Percentiles rank a stretch among this genome's conserved stretches.
Evolutionary conservation across 768 basidiomycete genomes (phyloP).

Genomic region (Gymnopilus dilepis): DNA sequence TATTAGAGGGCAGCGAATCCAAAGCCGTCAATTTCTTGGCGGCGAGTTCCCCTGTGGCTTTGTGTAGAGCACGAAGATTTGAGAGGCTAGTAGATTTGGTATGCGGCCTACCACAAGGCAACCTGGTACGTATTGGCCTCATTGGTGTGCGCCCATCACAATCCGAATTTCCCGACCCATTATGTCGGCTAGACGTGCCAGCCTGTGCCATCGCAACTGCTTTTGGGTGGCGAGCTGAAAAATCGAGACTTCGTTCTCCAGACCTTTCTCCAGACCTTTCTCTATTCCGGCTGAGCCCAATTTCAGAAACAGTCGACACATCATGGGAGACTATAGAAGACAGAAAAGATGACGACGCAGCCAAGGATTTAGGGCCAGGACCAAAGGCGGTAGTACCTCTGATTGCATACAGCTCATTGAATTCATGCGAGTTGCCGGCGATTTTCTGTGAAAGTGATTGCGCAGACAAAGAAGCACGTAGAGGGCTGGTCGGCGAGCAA

Average conservation of each 20-base stretch:
- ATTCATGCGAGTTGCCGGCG: neutral
- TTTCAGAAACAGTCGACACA: slow-evolving; percentile 9
- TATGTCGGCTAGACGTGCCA: neutral
- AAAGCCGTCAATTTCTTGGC: neutral
- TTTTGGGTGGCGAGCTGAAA: neutral
- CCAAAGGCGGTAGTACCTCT: neutral
- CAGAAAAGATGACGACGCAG: neutral
- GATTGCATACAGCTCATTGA: slow-evolving; percentile 3
- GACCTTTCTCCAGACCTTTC: neutral
- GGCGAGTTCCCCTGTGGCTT: neutral
- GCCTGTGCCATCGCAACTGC: neutral
- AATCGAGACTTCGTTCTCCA: neutral
- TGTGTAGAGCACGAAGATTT: neutral
- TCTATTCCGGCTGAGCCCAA: slow-evolving; percentile 15
- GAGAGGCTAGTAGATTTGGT: slow-evolving; percentile 16
- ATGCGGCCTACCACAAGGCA: slow-evolving; percentile 9
- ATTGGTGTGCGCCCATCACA: slow-evolving; percentile 10
- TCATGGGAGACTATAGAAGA: neutral
- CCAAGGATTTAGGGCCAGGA: neutral
- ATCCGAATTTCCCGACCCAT: slow-evolving; percentile 7
- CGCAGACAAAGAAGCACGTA: slow-evolving; percentile 11
- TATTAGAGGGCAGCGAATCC: neutral
- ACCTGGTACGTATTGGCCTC: slow-evolving; percentile 19
- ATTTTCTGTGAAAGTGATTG: slow-evolving; percentile 5
- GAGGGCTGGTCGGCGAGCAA: slow-evolving; percentile 13